Evolutionary conservation across 352 stramenopile genomes (phyloP), one percentile per base, ranked within the genome.

Genomic region (Pythium vanterpoolii): DNA sequence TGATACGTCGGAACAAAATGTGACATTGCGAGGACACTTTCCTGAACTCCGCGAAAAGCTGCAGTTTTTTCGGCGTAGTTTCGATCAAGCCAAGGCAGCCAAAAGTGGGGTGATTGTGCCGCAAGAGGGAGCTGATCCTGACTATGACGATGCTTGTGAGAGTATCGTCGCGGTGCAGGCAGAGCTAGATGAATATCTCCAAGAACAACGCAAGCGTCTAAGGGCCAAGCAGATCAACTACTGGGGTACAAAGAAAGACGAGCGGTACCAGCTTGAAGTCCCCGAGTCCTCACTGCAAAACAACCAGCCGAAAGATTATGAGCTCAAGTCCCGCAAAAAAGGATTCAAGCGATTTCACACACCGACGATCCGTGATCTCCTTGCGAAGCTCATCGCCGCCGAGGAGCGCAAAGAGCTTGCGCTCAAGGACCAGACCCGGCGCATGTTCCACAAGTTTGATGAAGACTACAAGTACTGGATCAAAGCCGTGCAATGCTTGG

Each of bases 391-490:
- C 21, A 66, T 73, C 46, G 62, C 71, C 5, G 88, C 90, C 0
- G 92, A 98, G 60, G 77, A 86, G 9, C 77, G 76, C 31, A 87
- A 91, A 23, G 79, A 93, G 44, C 75, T 83, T 18, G 90, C 87
- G 3, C 64, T 97, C 24, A 95, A 93, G 42, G 87, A 98, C 52
- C 86, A 96, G 57, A 96, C 93, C 47, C 80, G 87, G 19, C 73
- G 76, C 16, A 87, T 99, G 40, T 99, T 99, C 76, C 89, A 95
- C 49, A 97, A 96, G 63, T 99, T 99, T 77, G 96, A 99, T 71
- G 77, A 83, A 60, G 79, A 94, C 50, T 93, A 96, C 71, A 85
- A 85, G 51, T 79, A 81, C 13, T 99, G 97, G 97, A 89, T 96
- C 71, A 89, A 93, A 26, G 90, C 93, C 8, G 90, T 98, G 14